phyloP scores from a whole-genome alignment of 768 basidiomycete species.

The Tephrocybe sp. region DNA sequence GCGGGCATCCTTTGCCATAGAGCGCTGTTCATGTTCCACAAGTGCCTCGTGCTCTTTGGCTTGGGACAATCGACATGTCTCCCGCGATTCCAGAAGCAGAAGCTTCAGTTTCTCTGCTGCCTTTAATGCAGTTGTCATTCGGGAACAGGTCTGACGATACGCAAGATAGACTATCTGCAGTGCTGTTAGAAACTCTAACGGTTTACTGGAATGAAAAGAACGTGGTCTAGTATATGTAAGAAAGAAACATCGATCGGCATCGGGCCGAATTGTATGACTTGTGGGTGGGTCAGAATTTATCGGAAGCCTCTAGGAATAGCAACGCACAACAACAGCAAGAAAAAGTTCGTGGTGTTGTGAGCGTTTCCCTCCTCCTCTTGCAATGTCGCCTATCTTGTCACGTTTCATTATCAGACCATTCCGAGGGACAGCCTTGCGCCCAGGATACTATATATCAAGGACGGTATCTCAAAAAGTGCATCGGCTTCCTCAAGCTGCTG shows the following conservation, averaged over 20 bases:
- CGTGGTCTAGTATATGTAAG: too few relatives aligned
- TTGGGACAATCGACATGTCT: constrained; percentile 3
- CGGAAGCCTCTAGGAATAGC: background rate
- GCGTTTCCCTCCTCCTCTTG: background rate
- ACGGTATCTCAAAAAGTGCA: constrained; percentile 18
- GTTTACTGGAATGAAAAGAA: background rate
- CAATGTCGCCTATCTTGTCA: constrained; percentile 6
- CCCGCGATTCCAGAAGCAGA: constrained; percentile 7
- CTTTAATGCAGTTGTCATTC: constrained; percentile 8
- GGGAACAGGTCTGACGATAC: background rate
- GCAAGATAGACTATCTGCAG: background rate
- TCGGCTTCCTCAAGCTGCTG: constrained; percentile 5
- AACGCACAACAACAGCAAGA: constrained; percentile 1
- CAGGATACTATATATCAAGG: constrained; percentile 1
- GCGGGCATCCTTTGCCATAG: constrained; percentile 6
- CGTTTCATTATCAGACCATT: constrained; percentile 2
- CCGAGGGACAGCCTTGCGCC: background rate
- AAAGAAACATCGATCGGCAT: too few relatives aligned
- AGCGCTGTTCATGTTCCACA: constrained; percentile 13
- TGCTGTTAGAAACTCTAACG: background rate
- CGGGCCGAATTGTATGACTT: too few relatives aligned
- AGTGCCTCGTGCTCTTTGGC: constrained; percentile 11
- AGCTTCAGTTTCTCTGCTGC: constrained; percentile 11
- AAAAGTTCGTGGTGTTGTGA: background rate
- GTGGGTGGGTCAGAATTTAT: background rate